Conservation (phyloP, 305 asterid species). For the Ruellia speciosa region DNA sequence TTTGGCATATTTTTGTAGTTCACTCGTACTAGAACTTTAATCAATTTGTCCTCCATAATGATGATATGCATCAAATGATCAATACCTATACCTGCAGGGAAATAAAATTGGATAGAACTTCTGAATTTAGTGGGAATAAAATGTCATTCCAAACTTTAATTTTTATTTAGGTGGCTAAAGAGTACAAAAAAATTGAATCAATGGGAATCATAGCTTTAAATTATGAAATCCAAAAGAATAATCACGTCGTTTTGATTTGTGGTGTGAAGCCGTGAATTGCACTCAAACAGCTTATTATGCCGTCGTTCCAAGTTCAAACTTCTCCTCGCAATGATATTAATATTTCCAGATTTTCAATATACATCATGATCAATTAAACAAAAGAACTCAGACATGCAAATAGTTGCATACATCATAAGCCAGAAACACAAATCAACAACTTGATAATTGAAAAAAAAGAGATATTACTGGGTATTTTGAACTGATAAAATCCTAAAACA, state of each 20-base stretch:
- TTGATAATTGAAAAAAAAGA: constrained; percentile 8
- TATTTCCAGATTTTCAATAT: constrained; percentile 16
- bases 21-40: neutral
- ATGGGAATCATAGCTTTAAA: neutral
- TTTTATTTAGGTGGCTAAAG: neutral
- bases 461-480: neutral
- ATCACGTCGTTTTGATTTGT: neutral
- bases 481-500: neutral
- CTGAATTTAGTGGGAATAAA: neutral
- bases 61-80: neutral
- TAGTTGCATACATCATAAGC: neutral
- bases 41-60: neutral
- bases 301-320: constrained; percentile 5
- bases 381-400: neutral
- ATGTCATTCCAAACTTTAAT: neutral
- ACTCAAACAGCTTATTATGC: constrained; percentile 13
- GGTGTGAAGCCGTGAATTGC: neutral
- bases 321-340: constrained; percentile 8
- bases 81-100: neutral
- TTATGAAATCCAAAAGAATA: neutral
- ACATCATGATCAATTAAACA: neutral
- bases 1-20: neutral
- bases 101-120: neutral
- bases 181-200: neutral
- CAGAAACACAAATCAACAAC: neutral